phyloP scores from a whole-genome alignment of 73 alveolate genomes.

The Effrenium voratum region DNA sequence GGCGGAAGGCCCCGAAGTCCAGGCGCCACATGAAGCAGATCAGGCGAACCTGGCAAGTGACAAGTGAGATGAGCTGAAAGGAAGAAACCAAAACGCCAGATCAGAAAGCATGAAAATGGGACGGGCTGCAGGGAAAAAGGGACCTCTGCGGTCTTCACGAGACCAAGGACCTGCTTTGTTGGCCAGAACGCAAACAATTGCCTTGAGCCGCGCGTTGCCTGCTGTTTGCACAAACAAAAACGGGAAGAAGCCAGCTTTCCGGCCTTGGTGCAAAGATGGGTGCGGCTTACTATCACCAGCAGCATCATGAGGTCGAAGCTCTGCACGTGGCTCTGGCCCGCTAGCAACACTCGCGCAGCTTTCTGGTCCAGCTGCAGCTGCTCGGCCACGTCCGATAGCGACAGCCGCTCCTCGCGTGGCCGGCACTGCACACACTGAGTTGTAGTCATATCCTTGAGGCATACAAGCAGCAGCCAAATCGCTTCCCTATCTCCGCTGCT shows the following conservation, averaged over 20 bases:
- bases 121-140: too few relatives aligned
- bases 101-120: too few relatives aligned
- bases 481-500: too few relatives aligned
- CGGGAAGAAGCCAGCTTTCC: not conserved
- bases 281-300: slow-evolving; percentile 42
- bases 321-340: not conserved
- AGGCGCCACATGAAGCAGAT: not conserved
- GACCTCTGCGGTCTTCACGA: too few relatives aligned
- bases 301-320: slow-evolving; percentile 14
- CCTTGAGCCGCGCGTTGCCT: too few relatives aligned
- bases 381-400: not conserved
- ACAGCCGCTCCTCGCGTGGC: slow-evolving; percentile 24
- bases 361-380: slow-evolving; percentile 4
- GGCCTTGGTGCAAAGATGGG: slow-evolving; percentile 42
- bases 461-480: too few relatives aligned
- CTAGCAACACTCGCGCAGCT: not conserved
- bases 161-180: too few relatives aligned
- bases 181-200: too few relatives aligned
- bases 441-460: too few relatives aligned
- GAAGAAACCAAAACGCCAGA: too few relatives aligned
- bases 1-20: not conserved
- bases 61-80: not conserved
- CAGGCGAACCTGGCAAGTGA: not conserved
- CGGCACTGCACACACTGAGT: too few relatives aligned
- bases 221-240: not conserved